These are phyloP conservation scores for Coniochaeta ligniaria DNA, from an alignment of 2,329 filamentous ascomycete species.

Conservation along the genomic window DNA sequence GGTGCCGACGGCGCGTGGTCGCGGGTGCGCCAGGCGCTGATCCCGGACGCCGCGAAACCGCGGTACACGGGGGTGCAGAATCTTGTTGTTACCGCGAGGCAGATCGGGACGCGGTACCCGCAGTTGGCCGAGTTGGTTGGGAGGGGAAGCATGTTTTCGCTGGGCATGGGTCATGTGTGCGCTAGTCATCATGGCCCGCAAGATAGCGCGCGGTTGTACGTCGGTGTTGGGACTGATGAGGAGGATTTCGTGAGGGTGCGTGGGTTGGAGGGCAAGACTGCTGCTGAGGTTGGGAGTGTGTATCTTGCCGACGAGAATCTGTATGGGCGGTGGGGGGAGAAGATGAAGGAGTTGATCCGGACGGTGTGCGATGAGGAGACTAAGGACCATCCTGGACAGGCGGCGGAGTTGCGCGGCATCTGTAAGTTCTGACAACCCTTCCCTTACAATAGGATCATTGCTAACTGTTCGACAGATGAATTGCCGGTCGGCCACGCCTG, in stretches of 20 bases:
- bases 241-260: conserved; percentile 12
- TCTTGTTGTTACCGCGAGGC: conserved; percentile 25
- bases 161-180: conserved; percentile 29
- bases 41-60: conserved; percentile 25
- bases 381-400: conserved; percentile 6
- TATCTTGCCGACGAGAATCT: conserved; percentile 14
- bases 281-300: conserved; percentile 8
- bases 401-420: conserved; percentile 16
- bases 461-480: conserved; percentile 7
- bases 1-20: conserved; percentile 34
- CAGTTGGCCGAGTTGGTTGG: conserved; percentile 31
- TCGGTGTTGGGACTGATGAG: conserved; percentile 16
- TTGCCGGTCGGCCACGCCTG: conserved; percentile 36
- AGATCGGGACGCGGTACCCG: conserved; percentile 25
- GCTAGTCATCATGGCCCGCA: conserved; percentile 21
- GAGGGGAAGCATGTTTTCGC: conserved; percentile 24
- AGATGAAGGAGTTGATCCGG: conserved; percentile 19
- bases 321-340: conserved; percentile 17
- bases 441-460: neutral
- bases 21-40: conserved; percentile 23
- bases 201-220: conserved; percentile 21
- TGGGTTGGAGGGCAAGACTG: conserved; percentile 7
- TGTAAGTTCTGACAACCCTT: conserved; percentile 12
- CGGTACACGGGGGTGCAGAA: conserved; percentile 29
- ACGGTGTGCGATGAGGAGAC: conserved; percentile 18